Evolutionary conservation across 2,329 filamentous ascomycete genomes (phyloP).

Genomic region (Nothomitra cinnamomea): DNA sequence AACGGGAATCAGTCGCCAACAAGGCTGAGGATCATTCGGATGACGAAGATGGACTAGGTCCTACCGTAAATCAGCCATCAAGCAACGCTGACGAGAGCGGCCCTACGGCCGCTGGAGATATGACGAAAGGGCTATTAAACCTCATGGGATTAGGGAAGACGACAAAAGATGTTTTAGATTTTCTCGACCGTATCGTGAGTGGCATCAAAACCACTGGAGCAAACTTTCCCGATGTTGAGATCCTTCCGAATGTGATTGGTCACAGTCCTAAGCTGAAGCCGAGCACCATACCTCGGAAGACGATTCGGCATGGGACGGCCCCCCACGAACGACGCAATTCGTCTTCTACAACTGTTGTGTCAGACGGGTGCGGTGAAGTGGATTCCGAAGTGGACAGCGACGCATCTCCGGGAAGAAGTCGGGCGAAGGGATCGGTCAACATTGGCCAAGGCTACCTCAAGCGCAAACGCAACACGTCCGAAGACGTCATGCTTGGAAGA

Average conservation of each 20-base stretch:
- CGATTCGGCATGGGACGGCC: background rate
- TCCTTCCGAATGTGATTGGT: slow-evolving; percentile 5
- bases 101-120: background rate
- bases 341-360: background rate
- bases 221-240: slow-evolving; percentile 6
- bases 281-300: background rate
- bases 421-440: background rate
- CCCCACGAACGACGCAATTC: background rate
- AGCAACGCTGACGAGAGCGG: background rate
- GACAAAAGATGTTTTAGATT: slow-evolving; percentile 2
- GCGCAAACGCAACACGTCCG: background rate
- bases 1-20: background rate
- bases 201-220: slow-evolving; percentile 3
- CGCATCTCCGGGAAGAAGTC: background rate
- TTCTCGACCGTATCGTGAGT: slow-evolving; percentile 6
- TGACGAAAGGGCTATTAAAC: slow-evolving; percentile 3
- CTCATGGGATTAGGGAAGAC: slow-evolving; percentile 6
- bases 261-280: background rate
- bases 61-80: background rate
- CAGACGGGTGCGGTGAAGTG: background rate
- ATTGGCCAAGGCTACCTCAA: background rate
- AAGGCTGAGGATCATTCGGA: background rate
- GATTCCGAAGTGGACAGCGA: background rate
- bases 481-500: background rate
- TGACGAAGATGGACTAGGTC: too few relatives aligned